Percentiles rank a stretch among this genome's conserved stretches.
These are phyloP conservation scores for Candida nitratophila DNA, from an alignment of 805 yeast species.

Conservation along the genomic window DNA sequence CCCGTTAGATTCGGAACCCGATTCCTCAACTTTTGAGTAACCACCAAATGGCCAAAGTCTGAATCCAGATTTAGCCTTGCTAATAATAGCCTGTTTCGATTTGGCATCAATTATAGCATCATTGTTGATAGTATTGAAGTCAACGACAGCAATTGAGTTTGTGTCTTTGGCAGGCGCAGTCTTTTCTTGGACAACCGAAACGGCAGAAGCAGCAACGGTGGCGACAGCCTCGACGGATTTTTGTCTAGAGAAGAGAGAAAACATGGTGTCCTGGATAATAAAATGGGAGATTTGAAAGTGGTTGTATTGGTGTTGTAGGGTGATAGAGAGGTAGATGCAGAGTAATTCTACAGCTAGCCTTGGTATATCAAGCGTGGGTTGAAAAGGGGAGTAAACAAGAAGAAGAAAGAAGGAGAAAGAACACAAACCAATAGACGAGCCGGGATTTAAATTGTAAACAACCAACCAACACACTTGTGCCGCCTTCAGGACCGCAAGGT, in stretches of 20 bases:
- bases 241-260: constrained; percentile 2
- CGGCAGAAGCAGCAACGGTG: neutral
- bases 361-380: neutral
- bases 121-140: constrained; percentile 15
- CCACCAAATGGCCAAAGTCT: constrained; percentile 14
- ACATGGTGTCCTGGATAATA: too few species aligned
- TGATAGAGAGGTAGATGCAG: neutral
- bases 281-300: too few species aligned
- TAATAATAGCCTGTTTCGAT: neutral
- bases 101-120: neutral
- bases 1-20: constrained; percentile 1
- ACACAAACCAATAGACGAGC: neutral
- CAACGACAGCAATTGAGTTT: constrained; percentile 10
- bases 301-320: neutral
- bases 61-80: constrained; percentile 6
- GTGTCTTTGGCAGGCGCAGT: too few species aligned
- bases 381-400: neutral
- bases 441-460: neutral
- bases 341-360: neutral
- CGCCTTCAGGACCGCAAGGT: neutral
- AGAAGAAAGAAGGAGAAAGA: neutral
- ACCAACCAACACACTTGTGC: neutral
- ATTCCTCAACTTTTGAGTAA: too few species aligned
- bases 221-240: neutral
- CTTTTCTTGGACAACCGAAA: too few species aligned